Percentiles rank a stretch among this genome's conserved stretches.
These are phyloP conservation scores for Mucor velutinosus DNA, from an alignment of 371 early-diverging fungal genomes.

Conservation along the genomic window DNA sequence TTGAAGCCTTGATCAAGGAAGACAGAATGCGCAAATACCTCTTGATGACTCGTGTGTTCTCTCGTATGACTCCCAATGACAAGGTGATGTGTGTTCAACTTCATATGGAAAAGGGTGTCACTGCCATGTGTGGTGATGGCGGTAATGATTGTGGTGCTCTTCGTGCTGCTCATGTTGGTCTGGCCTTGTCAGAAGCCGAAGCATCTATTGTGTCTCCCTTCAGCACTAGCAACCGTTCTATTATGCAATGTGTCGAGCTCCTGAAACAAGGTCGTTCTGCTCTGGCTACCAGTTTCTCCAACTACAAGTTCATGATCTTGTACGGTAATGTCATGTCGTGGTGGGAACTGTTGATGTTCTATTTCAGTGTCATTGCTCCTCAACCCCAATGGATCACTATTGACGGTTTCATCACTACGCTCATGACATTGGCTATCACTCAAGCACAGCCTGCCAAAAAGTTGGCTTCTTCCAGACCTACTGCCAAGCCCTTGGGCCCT, in stretches of 20 bases:
- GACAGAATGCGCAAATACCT: conserved; percentile 50
- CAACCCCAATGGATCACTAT: conserved; percentile 66
- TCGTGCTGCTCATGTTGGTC: conserved; percentile 87
- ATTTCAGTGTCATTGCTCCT: conserved; percentile 62
- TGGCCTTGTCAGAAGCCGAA: conserved; percentile 81
- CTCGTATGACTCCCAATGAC: conserved; percentile 79
- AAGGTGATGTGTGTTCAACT: conserved; percentile 73
- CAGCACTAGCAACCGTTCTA: conserved; percentile 62
- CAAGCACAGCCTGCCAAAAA: conserved; percentile 62
- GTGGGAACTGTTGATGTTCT: conserved; percentile 70
- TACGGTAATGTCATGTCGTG: conserved; percentile 79
- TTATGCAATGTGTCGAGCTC: conserved; percentile 73
- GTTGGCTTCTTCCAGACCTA: conserved; percentile 68
- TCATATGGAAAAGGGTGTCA: conserved; percentile 75
- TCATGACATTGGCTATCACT: conserved; percentile 72
- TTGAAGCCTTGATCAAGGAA: conserved; percentile 45
- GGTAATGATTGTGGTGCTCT: conserved; percentile 96
- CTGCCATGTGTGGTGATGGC: conserved; percentile 95
- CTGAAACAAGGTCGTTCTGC: conserved; percentile 76
- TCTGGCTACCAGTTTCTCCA: conserved; percentile 74
- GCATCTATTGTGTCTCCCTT: conserved; percentile 88
- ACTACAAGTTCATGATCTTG: conserved; percentile 80
- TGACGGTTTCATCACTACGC: conserved; percentile 66
- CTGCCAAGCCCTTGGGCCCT: conserved; percentile 75
- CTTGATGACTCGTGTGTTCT: conserved; percentile 66